Evolutionary conservation across 805 yeast species (phyloP).

Genomic region (Yarrowia osloensis): DNA sequence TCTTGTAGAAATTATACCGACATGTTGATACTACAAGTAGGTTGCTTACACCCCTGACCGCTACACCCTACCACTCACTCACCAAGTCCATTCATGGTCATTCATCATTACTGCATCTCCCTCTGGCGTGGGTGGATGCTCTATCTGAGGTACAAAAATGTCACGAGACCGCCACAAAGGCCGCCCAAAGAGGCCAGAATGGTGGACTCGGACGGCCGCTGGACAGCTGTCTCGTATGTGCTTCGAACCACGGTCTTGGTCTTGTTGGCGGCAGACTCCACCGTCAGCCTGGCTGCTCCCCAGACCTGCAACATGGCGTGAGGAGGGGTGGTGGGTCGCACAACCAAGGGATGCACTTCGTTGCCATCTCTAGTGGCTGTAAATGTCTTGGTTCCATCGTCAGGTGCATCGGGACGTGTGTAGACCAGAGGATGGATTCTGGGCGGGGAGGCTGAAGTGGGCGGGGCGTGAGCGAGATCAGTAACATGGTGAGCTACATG

Average conservation of each 20-base stretch:
- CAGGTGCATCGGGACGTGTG: background rate
- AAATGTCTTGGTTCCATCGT: background rate
- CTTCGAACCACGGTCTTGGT: background rate
- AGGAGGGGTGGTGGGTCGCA: background rate
- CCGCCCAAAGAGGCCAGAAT: slow-evolving; percentile 8
- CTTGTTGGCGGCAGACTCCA: background rate
- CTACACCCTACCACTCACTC: too few relatives aligned
- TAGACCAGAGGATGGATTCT: slow-evolving; percentile 3
- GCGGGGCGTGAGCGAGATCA: too few relatives aligned
- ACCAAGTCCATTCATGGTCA: background rate
- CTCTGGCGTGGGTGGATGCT: background rate
- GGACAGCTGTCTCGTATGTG: slow-evolving; percentile 11
- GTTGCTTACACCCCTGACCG: too few relatives aligned
- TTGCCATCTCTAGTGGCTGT: background rate
- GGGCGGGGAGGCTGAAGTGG: background rate
- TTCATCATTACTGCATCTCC: background rate
- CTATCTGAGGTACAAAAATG: slow-evolving; percentile 8
- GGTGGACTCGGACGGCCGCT: slow-evolving; percentile 13
- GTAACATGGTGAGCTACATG: too few relatives aligned
- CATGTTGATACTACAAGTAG: too few relatives aligned
- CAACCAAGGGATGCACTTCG: background rate
- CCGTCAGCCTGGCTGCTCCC: background rate
- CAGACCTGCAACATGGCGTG: background rate
- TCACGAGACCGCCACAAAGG: background rate
- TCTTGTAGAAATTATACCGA: too few relatives aligned